Evolutionary conservation across 2,329 filamentous ascomycete genomes (phyloP), one percentile per base, ranked within the genome.

Genomic region (Trichoderma citrinoviride): DNA sequence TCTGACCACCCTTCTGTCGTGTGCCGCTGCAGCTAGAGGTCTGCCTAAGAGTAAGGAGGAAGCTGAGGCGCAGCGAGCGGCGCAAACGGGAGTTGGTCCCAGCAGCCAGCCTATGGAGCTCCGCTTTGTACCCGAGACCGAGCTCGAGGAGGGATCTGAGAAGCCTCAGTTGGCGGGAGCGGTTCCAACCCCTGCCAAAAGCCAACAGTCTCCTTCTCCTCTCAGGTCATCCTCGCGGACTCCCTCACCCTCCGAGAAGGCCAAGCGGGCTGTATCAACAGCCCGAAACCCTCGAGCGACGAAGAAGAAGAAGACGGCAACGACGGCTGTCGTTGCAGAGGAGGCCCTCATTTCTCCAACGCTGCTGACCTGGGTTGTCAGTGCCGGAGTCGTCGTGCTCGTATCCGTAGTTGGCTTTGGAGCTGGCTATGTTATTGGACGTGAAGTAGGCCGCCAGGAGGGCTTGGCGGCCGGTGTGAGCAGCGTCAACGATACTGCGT

Each of bases 1-100:
- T 55, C 83, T 99, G n/a, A 97, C 93, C 0, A 98, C 95, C 0
- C 84, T 99, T 14, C 85, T 99, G 14, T 97, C 94, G n/a, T 96
- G 92, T 72, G 94, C 93, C 0, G 93, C 93, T 3, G 95, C 94
- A 0, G 95, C 94, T 1, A 86, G 95, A 49, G 90, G 90, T 4
- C 81, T 95, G 17, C 87, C 90, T 0, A 97, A 95, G 73, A 79
- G 81, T 17, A 81, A 81, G 55, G 80, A 83, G 56, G 80, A 83
- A 62, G 73, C 73, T 14, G 79, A 81, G 61, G 71, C 74, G 14
- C 71, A 75, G 56, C 68, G 74, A 15, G 65, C 70, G 14, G 69
- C 73, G 10, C 76, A 76, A 53, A 69, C 76, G 25, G 78, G 79
- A 25, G 73, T 83, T 47, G 76, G 81, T 6, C 78, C 79, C 3